Percentiles rank a stretch among this genome's conserved stretches.
phyloP scores from a whole-genome alignment of 345 rosid species.

The Cardamine resedifolia region DNA sequence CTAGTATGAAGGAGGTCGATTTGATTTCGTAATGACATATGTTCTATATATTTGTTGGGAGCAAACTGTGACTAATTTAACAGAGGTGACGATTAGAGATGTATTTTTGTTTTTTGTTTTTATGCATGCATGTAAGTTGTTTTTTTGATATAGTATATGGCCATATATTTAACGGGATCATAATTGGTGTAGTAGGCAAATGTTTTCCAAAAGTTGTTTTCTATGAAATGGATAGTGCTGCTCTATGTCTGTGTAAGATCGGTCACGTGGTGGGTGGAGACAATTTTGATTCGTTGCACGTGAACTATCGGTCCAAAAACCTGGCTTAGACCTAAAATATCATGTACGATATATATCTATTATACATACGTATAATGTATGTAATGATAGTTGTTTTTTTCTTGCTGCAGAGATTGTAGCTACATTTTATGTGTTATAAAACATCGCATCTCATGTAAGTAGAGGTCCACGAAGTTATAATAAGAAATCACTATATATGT shows the following conservation, averaged over 20 bases:
- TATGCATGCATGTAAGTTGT: too few relatives aligned
- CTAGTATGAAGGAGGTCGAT: too few relatives aligned
- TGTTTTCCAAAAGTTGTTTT: neutral
- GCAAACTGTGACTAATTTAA: neutral
- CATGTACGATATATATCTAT: neutral
- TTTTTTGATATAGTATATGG: too few relatives aligned
- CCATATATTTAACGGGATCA: neutral
- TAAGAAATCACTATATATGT: too few relatives aligned
- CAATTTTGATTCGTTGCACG: constrained; percentile 30
- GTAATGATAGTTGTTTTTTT: neutral
- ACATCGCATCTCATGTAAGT: neutral
- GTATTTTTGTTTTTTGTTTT: too few relatives aligned
- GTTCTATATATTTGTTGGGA: neutral
- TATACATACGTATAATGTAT: neutral
- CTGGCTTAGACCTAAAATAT: constrained; percentile 8
- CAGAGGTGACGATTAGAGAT: neutral
- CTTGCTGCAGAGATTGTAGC: neutral
- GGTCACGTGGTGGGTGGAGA: constrained; percentile 25
- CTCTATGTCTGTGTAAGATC: constrained; percentile 1
- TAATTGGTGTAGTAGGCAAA: neutral
- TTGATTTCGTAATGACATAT: too few relatives aligned
- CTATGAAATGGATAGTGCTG: constrained; percentile 10
- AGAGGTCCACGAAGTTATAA: neutral
- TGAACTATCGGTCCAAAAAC: constrained; percentile 16
- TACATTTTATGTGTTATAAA: neutral